Conservation (phyloP, 257 asterid genomes). For the Gynochthodes officinalis region DNA sequence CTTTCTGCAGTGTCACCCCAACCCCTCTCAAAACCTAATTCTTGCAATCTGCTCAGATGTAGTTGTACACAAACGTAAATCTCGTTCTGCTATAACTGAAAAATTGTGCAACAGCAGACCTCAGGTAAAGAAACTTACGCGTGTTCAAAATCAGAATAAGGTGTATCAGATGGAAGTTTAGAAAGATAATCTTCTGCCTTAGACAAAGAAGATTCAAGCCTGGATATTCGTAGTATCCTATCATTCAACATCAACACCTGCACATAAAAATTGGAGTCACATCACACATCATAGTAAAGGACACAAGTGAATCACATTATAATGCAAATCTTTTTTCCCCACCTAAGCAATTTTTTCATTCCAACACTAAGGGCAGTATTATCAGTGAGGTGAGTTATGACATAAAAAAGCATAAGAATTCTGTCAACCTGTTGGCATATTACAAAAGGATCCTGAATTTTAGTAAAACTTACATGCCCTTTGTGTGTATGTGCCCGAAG, state of each 20-base stretch:
- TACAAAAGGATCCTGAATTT: not conserved
- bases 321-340: not conserved
- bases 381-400: not conserved
- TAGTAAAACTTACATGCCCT: constrained; percentile 68
- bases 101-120: not conserved
- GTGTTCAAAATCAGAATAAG: constrained; percentile 77
- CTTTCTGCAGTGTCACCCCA: constrained; percentile 91
- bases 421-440: not conserved
- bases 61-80: not conserved
- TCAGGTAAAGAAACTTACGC: constrained; percentile 41
- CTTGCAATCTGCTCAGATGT: constrained; percentile 68
- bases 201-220: constrained; percentile 65
- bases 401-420: not conserved
- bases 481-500: constrained; percentile 76
- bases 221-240: constrained; percentile 67
- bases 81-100: not conserved
- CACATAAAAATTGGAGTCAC: constrained; percentile 7
- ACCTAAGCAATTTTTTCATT: not conserved
- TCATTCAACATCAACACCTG: constrained; percentile 90
- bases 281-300: not conserved
- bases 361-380: not conserved
- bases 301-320: not conserved
- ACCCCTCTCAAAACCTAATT: constrained; percentile 96
- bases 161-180: constrained; percentile 58
- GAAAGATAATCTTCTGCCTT: constrained; percentile 82